These are phyloP conservation scores for Suillus subluteus DNA, from an alignment of 768 basidiomycete species.

Conservation along the genomic window DNA sequence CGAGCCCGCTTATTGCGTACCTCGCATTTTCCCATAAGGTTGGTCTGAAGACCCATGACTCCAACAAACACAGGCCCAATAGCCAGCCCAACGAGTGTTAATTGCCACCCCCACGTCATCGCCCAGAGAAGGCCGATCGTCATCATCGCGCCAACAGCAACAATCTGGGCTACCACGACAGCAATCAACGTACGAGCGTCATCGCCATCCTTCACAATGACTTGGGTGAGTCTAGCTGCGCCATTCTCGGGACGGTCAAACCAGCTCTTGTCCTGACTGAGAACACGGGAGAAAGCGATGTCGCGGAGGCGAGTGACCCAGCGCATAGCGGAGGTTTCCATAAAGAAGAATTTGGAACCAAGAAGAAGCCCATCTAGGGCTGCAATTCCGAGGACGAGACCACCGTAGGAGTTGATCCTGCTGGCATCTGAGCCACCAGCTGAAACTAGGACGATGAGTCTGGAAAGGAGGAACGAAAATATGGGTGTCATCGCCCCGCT, in stretches of 20 bases:
- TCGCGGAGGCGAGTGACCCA: conserved; percentile 77
- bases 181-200: conserved; percentile 82
- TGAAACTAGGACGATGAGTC: conserved; percentile 76
- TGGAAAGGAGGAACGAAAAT: conserved; percentile 89
- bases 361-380: conserved; percentile 75
- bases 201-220: conserved; percentile 86
- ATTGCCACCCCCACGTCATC: conserved; percentile 84
- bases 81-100: conserved; percentile 88
- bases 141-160: conserved; percentile 83
- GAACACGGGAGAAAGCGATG: conserved; percentile 55
- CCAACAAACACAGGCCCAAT: conserved; percentile 83
- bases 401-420: conserved; percentile 71
- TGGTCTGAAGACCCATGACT: conserved; percentile 74
- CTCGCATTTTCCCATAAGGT: conserved; percentile 74
- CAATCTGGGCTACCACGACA: conserved; percentile 67
- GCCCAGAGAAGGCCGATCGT: conserved; percentile 88
- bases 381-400: conserved; percentile 72
- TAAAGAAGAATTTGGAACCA: conserved; percentile 77
- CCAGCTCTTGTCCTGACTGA: conserved; percentile 84
- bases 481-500: conserved; percentile 89
- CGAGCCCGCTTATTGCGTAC: conserved; percentile 81
- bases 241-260: conserved; percentile 74
- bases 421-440: conserved; percentile 64
- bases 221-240: conserved; percentile 66
- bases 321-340: conserved; percentile 72